Evolutionary conservation across 1,139 yeast species (phyloP).

Genomic region (Hansenula anomala): DNA sequence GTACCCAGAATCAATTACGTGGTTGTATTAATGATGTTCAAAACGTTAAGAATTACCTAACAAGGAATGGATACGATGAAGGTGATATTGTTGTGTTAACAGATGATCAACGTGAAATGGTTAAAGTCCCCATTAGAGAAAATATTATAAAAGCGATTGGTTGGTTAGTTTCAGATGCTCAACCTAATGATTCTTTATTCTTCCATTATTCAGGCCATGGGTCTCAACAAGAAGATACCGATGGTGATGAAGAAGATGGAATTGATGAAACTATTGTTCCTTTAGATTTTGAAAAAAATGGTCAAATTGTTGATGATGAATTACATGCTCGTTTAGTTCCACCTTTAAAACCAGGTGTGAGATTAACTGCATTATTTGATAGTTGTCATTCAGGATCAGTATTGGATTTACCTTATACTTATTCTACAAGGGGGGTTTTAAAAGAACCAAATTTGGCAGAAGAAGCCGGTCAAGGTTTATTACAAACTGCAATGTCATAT

Average conservation of each 20-base stretch:
- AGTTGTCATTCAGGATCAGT: constrained; percentile 95
- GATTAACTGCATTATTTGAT: constrained; percentile 85
- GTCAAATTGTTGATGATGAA: constrained; percentile 78
- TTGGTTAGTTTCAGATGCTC: constrained; percentile 82
- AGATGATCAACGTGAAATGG: constrained; percentile 58
- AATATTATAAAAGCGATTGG: constrained; percentile 85
- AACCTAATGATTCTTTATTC: constrained; percentile 79
- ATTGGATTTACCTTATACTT: constrained; percentile 81
- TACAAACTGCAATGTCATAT: constrained; percentile 68
- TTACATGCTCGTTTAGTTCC: constrained; percentile 80
- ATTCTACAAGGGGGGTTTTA: constrained; percentile 85
- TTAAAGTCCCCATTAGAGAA: constrained; percentile 67
- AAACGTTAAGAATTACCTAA: constrained; percentile 55
- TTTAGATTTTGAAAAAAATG: constrained; percentile 70
- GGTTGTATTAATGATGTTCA: constrained; percentile 87
- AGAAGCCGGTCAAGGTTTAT: constrained; percentile 76
- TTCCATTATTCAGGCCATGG: constrained; percentile 96
- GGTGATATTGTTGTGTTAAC: constrained; percentile 85
- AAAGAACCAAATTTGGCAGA: constrained; percentile 87
- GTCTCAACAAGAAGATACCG: constrained; percentile 71
- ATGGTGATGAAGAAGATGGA: constrained; percentile 92
- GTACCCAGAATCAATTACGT: constrained; percentile 60
- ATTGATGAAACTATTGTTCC: constrained; percentile 90
- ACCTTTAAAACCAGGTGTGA: constrained; percentile 75
- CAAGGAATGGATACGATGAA: constrained; percentile 56